Conservation (phyloP, 2,329 filamentous ascomycete genomes). For the Colletotrichum truncatum region DNA sequence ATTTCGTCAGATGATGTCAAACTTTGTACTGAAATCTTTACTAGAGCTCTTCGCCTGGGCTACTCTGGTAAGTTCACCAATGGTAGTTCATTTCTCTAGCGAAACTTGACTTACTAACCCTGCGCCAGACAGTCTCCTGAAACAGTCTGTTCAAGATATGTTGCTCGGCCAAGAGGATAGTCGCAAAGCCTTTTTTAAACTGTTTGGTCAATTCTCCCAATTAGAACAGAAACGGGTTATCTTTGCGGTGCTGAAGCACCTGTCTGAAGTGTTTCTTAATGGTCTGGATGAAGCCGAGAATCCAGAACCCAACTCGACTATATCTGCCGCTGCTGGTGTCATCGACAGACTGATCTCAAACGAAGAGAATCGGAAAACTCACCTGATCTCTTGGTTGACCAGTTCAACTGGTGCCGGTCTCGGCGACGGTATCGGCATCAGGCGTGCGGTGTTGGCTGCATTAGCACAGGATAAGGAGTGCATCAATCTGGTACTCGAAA, state of each 20-base stretch:
- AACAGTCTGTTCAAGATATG: slow-evolving; percentile 45
- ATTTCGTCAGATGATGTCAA: slow-evolving; percentile 46
- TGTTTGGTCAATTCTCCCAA: slow-evolving; percentile 47
- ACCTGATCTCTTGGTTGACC: slow-evolving; percentile 73
- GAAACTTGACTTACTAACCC: neutral
- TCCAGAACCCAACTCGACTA: slow-evolving; percentile 36
- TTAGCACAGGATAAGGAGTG: slow-evolving; percentile 61
- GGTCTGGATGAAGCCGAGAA: slow-evolving; percentile 41
- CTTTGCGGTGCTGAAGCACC: slow-evolving; percentile 48
- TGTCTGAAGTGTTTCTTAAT: slow-evolving; percentile 56
- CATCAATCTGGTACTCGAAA: slow-evolving; percentile 70
- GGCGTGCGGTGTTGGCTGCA: slow-evolving; percentile 71
- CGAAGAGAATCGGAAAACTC: slow-evolving; percentile 57
- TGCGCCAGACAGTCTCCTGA: slow-evolving; percentile 51
- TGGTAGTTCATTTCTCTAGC: slow-evolving; percentile 29
- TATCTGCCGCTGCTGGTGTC: slow-evolving; percentile 68
- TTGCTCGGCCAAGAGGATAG: slow-evolving; percentile 41
- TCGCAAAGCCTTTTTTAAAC: slow-evolving; percentile 36
- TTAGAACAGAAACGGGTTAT: slow-evolving; percentile 56
- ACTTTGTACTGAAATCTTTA: slow-evolving; percentile 57
- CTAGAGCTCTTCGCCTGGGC: slow-evolving; percentile 74
- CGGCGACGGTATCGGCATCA: slow-evolving; percentile 70
- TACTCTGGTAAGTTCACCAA: slow-evolving; percentile 67
- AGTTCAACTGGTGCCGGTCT: slow-evolving; percentile 71
- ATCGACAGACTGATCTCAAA: slow-evolving; percentile 58